Evolutionary conservation across 139 green algal species (phyloP), one percentile per base, ranked within the genome.

Genomic region (Penium margaritaceum): DNA sequence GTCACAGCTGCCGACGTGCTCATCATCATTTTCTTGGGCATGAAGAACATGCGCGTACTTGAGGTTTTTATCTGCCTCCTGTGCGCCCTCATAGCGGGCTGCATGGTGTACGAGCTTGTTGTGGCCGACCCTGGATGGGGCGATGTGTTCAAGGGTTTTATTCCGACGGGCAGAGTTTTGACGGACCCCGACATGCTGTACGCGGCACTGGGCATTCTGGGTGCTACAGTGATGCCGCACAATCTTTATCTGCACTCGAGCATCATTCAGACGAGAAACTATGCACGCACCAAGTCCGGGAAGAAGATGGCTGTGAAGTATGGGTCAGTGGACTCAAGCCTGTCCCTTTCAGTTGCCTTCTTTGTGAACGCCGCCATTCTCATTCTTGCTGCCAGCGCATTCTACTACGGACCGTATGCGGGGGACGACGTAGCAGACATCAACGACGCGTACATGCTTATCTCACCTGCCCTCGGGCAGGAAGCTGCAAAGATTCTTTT

Each of bases 211-310:
- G 65, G 72, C 27, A 66, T 79, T 15, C 72, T 79, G 44, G 72
- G 72, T n/a, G 72, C 72, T 5, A 77, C 44, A 4, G 72, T 79
- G 27, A 79, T 79, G 72, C 72, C 72, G 32, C 80, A 85, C 75
- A 96, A 96, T 85, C 85, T 95, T 66, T 96, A 90, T 83, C 85
- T 95, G 51, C 91, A 96, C 83, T 87, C 74, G 44, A 68, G 51
- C 62, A 77, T 74, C 44, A 74, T 77, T 61, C 70, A 74, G 29
- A 89, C 86, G 4, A 73, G 86, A 24, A 74, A 62, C 29, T 90
- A 82, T 47, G 62, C 76, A 0, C 80, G 85, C 37, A 87, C 72
- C 3, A 19, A 55, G 1, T 14, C 33, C 0, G 85, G 85, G 46
- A 84, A 85, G 61, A 12, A 17, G 9, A 47, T 63, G 14, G 85